phyloP scores from a whole-genome alignment of 164 flowering plant genomes.

The Annona cherimola region DNA sequence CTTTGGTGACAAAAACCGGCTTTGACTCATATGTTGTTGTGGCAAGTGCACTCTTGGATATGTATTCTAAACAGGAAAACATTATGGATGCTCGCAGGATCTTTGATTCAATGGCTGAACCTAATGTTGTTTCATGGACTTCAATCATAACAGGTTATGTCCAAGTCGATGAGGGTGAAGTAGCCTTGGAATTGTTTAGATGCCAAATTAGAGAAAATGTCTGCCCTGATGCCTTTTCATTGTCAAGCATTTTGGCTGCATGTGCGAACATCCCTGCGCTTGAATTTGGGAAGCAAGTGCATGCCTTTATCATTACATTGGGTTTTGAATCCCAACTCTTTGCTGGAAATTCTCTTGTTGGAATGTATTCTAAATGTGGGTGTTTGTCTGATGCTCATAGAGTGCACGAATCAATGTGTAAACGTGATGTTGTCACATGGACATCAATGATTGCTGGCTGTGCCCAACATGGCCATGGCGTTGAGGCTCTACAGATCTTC shows the following conservation, averaged over 20 bases:
- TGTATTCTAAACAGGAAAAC: constrained; percentile 16
- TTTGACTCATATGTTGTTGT: constrained; percentile 15
- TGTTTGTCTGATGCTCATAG: constrained; percentile 11
- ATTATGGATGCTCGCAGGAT: constrained; percentile 2
- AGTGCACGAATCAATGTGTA: constrained; percentile 9
- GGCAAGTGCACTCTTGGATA: constrained; percentile 15
- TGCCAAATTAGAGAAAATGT: neutral
- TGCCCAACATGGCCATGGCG: constrained; percentile 18
- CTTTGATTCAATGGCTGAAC: constrained; percentile 15
- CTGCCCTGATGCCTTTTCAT: constrained; percentile 8
- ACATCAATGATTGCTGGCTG: constrained; percentile 19
- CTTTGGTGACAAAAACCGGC: constrained; percentile 16
- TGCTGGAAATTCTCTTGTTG: constrained; percentile 18
- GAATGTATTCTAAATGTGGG: constrained; percentile 21
- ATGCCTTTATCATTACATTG: constrained; percentile 9
- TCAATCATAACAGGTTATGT: constrained; percentile 16
- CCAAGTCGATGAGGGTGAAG: constrained; percentile 15
- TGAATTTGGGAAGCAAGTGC: constrained; percentile 19
- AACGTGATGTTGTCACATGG: constrained; percentile 21
- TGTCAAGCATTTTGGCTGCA: constrained; percentile 18
- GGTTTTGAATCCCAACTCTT: constrained; percentile 4
- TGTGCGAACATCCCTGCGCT: constrained; percentile 18
- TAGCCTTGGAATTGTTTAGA: constrained; percentile 11
- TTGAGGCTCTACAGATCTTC: constrained; percentile 14
- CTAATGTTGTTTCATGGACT: constrained; percentile 20